A percentile compares a stretch with the other conserved stretches of the same genome.
Evolutionary conservation across 2,329 filamentous ascomycete species (phyloP).

Genomic region (Ophiostoma sp.): DNA sequence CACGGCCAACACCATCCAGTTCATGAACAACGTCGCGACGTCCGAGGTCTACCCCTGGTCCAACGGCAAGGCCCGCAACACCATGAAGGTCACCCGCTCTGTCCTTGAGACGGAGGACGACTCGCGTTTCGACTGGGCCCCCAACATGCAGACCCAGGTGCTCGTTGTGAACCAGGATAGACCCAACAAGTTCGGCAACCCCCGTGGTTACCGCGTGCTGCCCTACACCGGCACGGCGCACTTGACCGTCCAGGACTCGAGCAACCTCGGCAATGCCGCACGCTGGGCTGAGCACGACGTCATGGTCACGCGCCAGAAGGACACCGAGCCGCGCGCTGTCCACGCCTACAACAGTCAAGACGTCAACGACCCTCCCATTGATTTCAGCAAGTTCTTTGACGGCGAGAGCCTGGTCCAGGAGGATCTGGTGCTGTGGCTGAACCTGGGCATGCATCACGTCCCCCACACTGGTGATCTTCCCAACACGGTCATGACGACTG

Average conservation of each 20-base stretch:
- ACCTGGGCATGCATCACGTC: constrained; percentile 51
- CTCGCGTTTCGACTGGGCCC: constrained; percentile 43
- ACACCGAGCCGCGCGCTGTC: constrained; percentile 45
- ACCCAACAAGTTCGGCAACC: constrained; percentile 47
- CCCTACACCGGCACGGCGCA: constrained; percentile 38
- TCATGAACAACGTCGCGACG: constrained; percentile 34
- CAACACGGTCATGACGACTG: constrained; percentile 47
- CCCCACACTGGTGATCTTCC: constrained; percentile 49
- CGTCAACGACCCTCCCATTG: constrained; percentile 42
- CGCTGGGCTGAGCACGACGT: constrained; percentile 48
- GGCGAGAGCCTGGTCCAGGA: constrained; percentile 40
- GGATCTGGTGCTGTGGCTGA: constrained; percentile 49
- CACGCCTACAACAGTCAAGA: constrained; percentile 44
- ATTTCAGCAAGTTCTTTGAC: constrained; percentile 47
- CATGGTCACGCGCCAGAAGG: constrained; percentile 46
- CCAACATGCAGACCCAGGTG: constrained; percentile 43
- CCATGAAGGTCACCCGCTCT: constrained; percentile 45
- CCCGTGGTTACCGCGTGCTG: constrained; percentile 47
- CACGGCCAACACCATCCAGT: constrained; percentile 41
- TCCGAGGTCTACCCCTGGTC: constrained; percentile 44
- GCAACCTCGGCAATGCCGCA: constrained; percentile 41
- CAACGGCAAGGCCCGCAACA: constrained; percentile 42
- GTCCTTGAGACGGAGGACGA: constrained; percentile 41
- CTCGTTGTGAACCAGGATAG: constrained; percentile 47
- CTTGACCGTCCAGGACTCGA: constrained; percentile 46